Evolutionary conservation across 192 early-diverging fungal species (phyloP).

Genomic region (Funneliformis geosporum): DNA sequence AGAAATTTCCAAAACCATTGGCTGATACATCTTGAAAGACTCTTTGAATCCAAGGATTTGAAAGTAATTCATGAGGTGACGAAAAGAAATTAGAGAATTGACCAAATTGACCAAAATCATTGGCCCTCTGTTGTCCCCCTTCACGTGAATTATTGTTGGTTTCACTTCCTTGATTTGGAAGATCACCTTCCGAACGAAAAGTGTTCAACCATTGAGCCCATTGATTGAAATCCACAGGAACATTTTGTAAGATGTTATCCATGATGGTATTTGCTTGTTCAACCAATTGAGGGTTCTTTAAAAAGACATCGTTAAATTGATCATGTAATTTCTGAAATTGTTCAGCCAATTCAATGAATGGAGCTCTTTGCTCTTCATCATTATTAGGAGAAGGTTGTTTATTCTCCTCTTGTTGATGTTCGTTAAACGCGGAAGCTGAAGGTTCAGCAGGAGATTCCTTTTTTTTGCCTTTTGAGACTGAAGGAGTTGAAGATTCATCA

Average conservation of each 20-base stretch:
- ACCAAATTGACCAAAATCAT: too few species aligned
- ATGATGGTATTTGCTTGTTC: conserved; percentile 27
- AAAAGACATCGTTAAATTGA: conserved; percentile 34
- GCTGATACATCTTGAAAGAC: not conserved
- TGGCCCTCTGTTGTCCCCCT: not conserved
- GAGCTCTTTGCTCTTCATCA: not conserved
- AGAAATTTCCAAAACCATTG: not conserved
- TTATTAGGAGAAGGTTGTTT: not conserved
- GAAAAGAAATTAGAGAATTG: not conserved
- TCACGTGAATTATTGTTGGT: not conserved
- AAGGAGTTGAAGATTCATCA: not conserved
- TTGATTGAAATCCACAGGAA: conserved; percentile 27
- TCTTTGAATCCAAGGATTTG: not conserved
- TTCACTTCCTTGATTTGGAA: not conserved
- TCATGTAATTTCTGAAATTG: conserved; percentile 29
- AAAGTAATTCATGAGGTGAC: not conserved
- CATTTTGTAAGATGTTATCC: conserved; percentile 27
- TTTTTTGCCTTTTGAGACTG: conserved; percentile 31
- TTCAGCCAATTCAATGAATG: conserved; percentile 9
- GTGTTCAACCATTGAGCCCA: conserved; percentile 27
- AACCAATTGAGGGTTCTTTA: conserved; percentile 27
- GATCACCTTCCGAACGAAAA: not conserved
- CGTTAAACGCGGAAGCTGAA: not conserved
- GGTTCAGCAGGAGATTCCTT: conserved; percentile 23
- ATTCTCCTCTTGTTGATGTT: not conserved